phyloP scores from a whole-genome alignment of 2,329 filamentous ascomycete species.

The Metarhizium rileyi region DNA sequence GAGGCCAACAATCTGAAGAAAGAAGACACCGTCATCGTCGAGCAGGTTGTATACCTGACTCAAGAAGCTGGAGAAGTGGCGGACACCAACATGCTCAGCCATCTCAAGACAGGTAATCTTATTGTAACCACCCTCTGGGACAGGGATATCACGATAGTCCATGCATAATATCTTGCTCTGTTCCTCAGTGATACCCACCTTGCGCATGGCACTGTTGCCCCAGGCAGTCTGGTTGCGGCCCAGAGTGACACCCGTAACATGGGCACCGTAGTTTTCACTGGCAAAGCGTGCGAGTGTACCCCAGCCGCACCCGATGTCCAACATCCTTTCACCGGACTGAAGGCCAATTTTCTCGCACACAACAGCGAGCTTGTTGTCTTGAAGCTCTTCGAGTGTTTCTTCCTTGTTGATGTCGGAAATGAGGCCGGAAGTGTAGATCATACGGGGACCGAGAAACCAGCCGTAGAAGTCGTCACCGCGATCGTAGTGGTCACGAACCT shows the following conservation, averaged over 20 bases:
- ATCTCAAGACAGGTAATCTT: conserved; percentile 98
- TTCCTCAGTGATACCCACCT: conserved; percentile 69
- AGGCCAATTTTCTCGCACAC: conserved; percentile 94
- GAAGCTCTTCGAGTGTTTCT: conserved; percentile 86
- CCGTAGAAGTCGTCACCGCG: conserved; percentile 96
- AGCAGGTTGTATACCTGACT: conserved; percentile 90
- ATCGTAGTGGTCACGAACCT: conserved; percentile 96
- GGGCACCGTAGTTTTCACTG: conserved; percentile 80
- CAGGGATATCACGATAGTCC: conserved; percentile 92
- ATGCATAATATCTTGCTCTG: conserved; percentile 91
- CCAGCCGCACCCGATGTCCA: conserved; percentile 98
- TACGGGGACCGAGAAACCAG: conserved; percentile 96
- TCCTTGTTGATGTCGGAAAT: conserved; percentile 82
- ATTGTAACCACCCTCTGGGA: conserved; percentile 61
- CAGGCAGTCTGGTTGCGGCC: conserved; percentile 94
- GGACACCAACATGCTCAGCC: conserved; percentile 96
- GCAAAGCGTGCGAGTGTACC: conserved; percentile 92
- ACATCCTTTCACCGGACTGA: conserved; percentile 68
- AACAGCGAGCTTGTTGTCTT: conserved; percentile 93
- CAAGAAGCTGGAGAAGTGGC: conserved; percentile 73
- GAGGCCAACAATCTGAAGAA: conserved; percentile 89
- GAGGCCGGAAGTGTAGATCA: conserved; percentile 96
- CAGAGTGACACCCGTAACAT: conserved; percentile 83
- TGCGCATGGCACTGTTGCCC: conserved; percentile 85
- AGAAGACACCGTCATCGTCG: conserved; percentile 91